Percentiles rank a stretch among this genome's conserved stretches.
phyloP scores from a whole-genome alignment of 2,329 filamentous ascomycete genomes.

The Parascedosporium putredinis region DNA sequence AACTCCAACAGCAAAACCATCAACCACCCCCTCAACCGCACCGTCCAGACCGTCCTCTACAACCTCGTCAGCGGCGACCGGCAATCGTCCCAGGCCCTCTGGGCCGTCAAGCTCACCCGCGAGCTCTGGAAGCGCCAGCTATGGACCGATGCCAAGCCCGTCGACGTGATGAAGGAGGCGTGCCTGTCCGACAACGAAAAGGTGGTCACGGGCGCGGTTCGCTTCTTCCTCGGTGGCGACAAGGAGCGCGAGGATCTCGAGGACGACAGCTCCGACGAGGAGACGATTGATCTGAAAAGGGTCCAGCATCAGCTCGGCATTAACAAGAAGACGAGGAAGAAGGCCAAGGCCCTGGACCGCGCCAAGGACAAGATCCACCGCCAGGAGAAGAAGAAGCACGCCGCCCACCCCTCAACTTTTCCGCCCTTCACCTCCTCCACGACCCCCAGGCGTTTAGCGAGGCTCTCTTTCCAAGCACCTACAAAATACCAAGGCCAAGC shows the following conservation, averaged over 20 bases:
- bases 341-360: slow-evolving; percentile 65
- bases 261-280: slow-evolving; percentile 79
- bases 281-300: slow-evolving; percentile 66
- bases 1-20: slow-evolving; percentile 77
- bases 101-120: slow-evolving; percentile 90
- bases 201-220: slow-evolving; percentile 74
- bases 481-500: slow-evolving; percentile 72
- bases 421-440: slow-evolving; percentile 83
- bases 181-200: slow-evolving; percentile 85
- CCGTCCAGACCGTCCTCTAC: slow-evolving; percentile 85
- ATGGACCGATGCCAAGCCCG: slow-evolving; percentile 88
- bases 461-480: slow-evolving; percentile 77
- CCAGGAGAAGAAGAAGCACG: slow-evolving; percentile 77
- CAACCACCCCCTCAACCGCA: slow-evolving; percentile 88
- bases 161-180: slow-evolving; percentile 97
- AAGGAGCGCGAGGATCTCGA: slow-evolving; percentile 90
- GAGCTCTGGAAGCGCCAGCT: slow-evolving; percentile 96
- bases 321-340: slow-evolving; percentile 95
- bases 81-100: slow-evolving; percentile 75
- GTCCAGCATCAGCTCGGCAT: slow-evolving; percentile 78
- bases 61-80: slow-evolving; percentile 83
- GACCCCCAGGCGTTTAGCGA: slow-evolving; percentile 94
- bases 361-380: slow-evolving; percentile 75
- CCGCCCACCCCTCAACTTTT: slow-evolving; percentile 92
- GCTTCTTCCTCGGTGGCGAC: slow-evolving; percentile 93